phyloP scores from a whole-genome alignment of 768 basidiomycete species.

The Boletus huronensis region DNA sequence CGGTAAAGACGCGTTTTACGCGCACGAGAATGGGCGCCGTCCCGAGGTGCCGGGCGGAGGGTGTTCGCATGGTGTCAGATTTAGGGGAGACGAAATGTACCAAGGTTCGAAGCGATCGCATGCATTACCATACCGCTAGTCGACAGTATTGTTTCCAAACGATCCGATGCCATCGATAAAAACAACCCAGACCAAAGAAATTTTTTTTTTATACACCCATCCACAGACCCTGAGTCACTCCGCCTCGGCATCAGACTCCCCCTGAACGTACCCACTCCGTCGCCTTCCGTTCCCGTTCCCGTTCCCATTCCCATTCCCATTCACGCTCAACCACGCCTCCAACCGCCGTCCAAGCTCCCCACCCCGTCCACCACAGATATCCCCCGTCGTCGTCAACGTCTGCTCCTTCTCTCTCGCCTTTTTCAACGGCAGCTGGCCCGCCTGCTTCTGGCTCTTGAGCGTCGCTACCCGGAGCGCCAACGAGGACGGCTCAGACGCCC shows the following conservation, averaged over 20 bases:
- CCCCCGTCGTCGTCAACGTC: conserved; percentile 67
- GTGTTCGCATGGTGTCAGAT: too few relatives aligned
- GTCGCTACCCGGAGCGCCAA: conserved; percentile 23
- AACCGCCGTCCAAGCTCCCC: conserved; percentile 73
- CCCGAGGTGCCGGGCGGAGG: not conserved
- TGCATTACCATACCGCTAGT: too few relatives aligned
- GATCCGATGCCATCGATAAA: not conserved
- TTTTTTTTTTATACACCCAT: too few relatives aligned
- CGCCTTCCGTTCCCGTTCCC: conserved; percentile 22
- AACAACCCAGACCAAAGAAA: not conserved
- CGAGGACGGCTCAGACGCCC: conserved; percentile 14
- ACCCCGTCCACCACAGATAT: conserved; percentile 75
- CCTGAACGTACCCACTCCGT: conserved; percentile 9
- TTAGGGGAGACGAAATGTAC: too few relatives aligned
- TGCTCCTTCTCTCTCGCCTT: conserved; percentile 67
- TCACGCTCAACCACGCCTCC: conserved; percentile 67
- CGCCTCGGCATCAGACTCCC: conserved; percentile 8
- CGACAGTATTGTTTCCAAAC: too few relatives aligned
- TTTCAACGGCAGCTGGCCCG: conserved; percentile 49
- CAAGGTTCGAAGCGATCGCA: too few relatives aligned
- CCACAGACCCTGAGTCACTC: conserved; percentile 14
- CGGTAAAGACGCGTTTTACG: conserved; percentile 4
- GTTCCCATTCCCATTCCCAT: conserved; percentile 24
- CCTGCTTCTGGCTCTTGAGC: conserved; percentile 34
- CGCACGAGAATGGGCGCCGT: conserved; percentile 7